Evolutionary conservation across 305 asterid genomes (phyloP).

Genomic region (Rubia tinctorum): DNA sequence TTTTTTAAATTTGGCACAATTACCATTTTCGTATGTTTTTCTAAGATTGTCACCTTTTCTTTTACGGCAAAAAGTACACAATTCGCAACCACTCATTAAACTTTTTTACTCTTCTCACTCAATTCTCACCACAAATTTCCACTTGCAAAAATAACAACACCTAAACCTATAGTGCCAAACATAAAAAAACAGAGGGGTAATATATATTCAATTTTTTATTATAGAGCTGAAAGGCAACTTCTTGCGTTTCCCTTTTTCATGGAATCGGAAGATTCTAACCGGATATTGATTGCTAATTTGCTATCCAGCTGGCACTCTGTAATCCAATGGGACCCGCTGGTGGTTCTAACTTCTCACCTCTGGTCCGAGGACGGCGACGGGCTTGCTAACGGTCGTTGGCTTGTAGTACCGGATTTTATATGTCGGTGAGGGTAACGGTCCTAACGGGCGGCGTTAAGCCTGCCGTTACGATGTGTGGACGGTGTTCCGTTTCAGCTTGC

Average conservation of each 20-base stretch:
- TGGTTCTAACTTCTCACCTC: background rate
- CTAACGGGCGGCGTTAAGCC: no score
- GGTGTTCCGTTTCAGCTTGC: no score
- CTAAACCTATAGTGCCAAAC: no score
- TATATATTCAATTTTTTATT: background rate
- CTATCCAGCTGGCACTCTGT: background rate
- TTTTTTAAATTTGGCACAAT: background rate
- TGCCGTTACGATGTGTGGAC: no score
- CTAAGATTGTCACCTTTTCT: no score
- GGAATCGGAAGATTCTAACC: conserved; percentile 10
- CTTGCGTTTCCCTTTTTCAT: background rate
- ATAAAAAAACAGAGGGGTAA: no score
- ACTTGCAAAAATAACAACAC: no score
- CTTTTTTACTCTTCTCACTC: no score
- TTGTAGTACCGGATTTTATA: background rate
- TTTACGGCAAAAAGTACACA: no score
- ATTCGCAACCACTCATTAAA: no score
- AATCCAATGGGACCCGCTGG: background rate
- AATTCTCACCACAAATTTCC: no score
- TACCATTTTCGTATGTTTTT: no score
- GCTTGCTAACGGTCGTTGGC: conserved; percentile 19
- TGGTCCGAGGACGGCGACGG: conserved; percentile 18
- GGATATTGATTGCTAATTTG: background rate
- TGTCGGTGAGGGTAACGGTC: background rate
- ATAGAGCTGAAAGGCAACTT: conserved; percentile 12